These are phyloP conservation scores for Colletotrichum simmondsii DNA, from an alignment of 2,329 filamentous ascomycete species.

Conservation along the genomic window DNA sequence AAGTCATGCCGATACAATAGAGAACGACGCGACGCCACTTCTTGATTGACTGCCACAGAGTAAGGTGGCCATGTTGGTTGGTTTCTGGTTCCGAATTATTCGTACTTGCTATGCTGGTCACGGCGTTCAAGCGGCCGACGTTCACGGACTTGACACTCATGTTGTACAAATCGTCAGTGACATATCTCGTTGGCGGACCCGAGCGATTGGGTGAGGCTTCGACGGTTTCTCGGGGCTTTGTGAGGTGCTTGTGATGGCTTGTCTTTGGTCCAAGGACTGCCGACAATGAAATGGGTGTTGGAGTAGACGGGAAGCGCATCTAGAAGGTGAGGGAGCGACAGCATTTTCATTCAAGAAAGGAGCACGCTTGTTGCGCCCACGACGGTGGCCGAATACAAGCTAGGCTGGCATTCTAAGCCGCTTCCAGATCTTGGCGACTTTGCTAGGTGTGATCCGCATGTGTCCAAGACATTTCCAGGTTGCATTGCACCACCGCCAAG, in stretches of 20 bases:
- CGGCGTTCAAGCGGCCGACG: constrained; percentile 1
- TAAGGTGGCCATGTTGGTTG: constrained; percentile 33
- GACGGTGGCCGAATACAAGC: background rate
- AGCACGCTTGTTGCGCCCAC: background rate
- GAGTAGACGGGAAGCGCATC: background rate
- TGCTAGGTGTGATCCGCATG: constrained; percentile 11
- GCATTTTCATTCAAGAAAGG: constrained; percentile 21
- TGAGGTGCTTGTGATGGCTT: background rate
- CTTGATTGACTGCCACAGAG: constrained; percentile 39
- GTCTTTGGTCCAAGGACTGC: background rate
- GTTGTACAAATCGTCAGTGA: constrained; percentile 4
- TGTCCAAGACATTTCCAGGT: constrained; percentile 19
- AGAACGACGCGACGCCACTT: constrained; percentile 39
- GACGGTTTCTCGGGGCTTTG: background rate
- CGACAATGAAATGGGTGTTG: constrained; percentile 1
- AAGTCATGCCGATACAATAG: constrained; percentile 41
- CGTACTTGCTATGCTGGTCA: constrained; percentile 21
- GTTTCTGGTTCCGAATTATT: constrained; percentile 16
- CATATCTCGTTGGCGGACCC: constrained; percentile 9
- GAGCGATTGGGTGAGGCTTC: background rate
- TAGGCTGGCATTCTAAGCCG: constrained; percentile 16
- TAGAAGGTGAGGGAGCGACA: constrained; percentile 3
- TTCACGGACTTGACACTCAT: constrained; percentile 22
- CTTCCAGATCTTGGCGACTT: constrained; percentile 26
- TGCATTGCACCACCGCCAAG: constrained; percentile 28